phyloP scores from a whole-genome alignment of 2,329 filamentous ascomycete genomes.

The Diaporthe sp. region DNA sequence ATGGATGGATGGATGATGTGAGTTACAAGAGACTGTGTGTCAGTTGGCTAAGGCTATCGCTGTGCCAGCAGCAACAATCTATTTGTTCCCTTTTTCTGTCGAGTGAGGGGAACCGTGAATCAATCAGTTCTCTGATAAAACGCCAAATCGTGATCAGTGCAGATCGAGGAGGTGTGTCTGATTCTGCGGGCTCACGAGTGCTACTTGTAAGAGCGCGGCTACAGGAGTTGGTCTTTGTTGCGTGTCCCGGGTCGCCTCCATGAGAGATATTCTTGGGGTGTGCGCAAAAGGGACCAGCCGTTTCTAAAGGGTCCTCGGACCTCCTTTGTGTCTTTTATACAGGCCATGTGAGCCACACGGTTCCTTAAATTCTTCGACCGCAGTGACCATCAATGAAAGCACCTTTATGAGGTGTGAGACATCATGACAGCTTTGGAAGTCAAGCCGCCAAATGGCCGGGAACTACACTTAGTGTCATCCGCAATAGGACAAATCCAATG shows the following conservation, averaged over 20 bases:
- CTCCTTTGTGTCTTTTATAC: conserved; percentile 30
- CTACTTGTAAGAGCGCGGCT: conserved; percentile 29
- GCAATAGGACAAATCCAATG: conserved; percentile 25
- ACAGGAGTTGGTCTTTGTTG: conserved; percentile 26
- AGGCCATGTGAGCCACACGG: conserved; percentile 27
- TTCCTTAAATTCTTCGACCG: conserved; percentile 11
- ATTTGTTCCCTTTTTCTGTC: conserved; percentile 6
- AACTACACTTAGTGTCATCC: conserved; percentile 25
- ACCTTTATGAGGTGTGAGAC: conserved; percentile 32
- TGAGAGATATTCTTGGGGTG: conserved; percentile 1
- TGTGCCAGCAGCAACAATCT: conserved; percentile 31
- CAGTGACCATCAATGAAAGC: conserved; percentile 23
- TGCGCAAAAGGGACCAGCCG: conserved; percentile 17
- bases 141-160: conserved; percentile 21
- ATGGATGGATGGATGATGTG: conserved; percentile 27
- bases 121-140: conserved; percentile 29
- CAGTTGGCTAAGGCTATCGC: conserved; percentile 24
- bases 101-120: conserved; percentile 15
- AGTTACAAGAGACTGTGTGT: conserved; percentile 34
- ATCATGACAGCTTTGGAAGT: conserved; percentile 25
- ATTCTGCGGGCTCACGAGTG: conserved; percentile 11
- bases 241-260: neutral
- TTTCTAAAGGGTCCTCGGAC: conserved; percentile 9
- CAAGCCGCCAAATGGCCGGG: conserved; percentile 24
- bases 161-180: conserved; percentile 12